phyloP scores from a whole-genome alignment of 257 asterid genomes.

The Solanum okadae region DNA sequence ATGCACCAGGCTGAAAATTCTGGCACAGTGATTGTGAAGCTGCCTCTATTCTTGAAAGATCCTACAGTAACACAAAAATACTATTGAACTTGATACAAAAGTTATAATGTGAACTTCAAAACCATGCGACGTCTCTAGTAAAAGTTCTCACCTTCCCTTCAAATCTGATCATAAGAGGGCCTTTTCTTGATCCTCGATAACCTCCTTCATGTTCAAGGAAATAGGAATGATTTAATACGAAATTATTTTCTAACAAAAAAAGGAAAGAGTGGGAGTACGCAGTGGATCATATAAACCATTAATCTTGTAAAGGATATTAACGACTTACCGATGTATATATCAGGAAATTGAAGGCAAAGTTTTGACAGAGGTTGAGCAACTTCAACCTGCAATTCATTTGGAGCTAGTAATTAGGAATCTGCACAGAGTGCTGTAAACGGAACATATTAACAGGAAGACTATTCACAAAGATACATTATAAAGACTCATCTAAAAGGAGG shows the following conservation, averaged over 20 bases:
- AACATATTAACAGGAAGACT: neutral
- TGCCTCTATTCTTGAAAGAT: constrained; percentile 36
- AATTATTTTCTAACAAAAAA: neutral
- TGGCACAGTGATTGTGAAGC: constrained; percentile 50
- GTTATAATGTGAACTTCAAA: neutral
- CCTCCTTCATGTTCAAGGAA: constrained; percentile 34
- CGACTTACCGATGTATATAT: constrained; percentile 44
- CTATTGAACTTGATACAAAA: neutral
- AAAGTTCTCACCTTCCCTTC: constrained; percentile 50
- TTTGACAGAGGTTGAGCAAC: constrained; percentile 62
- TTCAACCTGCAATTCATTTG: constrained; percentile 45
- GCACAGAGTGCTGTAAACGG: neutral
- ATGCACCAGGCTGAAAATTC: constrained; percentile 33
- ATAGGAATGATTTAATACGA: neutral
- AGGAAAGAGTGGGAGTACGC: neutral
- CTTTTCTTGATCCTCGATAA: constrained; percentile 59
- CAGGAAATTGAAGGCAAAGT: constrained; percentile 50
- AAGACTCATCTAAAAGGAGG: neutral
- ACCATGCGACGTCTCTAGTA: neutral
- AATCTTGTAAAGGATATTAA: neutral
- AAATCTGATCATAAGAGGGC: constrained; percentile 46
- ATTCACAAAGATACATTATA: neutral
- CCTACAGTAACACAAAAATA: constrained; percentile 30
- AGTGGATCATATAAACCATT: neutral
- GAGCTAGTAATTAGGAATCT: neutral